Base-by-base conservation (phyloP, 2,329 filamentous ascomycete genomes). In the Arthrobotrys pseudoclavata region DNA sequence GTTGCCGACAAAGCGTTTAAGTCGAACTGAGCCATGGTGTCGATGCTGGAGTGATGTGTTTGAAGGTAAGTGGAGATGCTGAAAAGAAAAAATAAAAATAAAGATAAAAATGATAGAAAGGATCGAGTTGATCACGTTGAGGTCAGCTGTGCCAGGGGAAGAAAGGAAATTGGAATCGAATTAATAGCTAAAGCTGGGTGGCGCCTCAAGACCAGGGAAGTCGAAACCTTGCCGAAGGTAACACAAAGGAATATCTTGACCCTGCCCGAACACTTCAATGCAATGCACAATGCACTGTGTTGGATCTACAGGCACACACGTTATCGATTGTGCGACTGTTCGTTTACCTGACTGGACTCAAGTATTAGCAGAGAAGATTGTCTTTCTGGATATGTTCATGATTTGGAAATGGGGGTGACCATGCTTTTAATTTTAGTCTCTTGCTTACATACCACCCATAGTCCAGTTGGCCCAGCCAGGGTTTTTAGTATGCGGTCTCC, bases 1-100 rank as follows among this genome's bases (percentile, higher is more conserved):
- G 60, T 48, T 12, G 15, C 31, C 9, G 66, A 66, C 45, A 67
- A 4, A 3, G 34, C 45, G 53, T 61, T 40, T 6, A 29, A 37
- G 12, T 69, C 74, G 24, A 68, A 20, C 53, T 67, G 48, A 53
- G 67, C 13, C 67, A 71, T 77, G 15, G 42, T 64, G 45, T 4
- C 10, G 1, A 22, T 40, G 29, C 9, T 22, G 7, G n/a, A 22
- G 26, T 20, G 29, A 29, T 22, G 29, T 45, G 10, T 20, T 18
- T 6, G 42, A 45, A 20, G 47, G 4, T 4, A 4, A 22, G 10
- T 24, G 20, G 47, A 3, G 47, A 22, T 24, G 20, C 7, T 24
- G 5, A 6, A 24, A 24, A 24, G 13, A 13, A 24, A 50, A 24
- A 20, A 50, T 1, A 15, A 1, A 13, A 24, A 24, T 9, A n/a